These are phyloP conservation scores for Jaapia argillacea DNA, from an alignment of 768 basidiomycete species.

Conservation along the genomic window DNA sequence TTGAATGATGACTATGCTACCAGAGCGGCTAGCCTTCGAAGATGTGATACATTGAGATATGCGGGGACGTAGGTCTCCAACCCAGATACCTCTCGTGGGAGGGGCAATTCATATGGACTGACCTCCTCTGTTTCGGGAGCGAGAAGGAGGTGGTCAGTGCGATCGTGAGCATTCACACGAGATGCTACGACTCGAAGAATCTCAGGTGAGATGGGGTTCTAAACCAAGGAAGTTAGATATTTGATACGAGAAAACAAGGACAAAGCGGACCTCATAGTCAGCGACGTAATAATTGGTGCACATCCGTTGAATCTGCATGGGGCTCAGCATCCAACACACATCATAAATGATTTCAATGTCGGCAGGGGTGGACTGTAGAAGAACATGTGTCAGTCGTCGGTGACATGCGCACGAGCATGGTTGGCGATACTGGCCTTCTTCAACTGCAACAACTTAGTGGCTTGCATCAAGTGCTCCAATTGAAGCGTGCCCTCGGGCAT, in stretches of 20 bases:
- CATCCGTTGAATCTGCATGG: conserved; percentile 98
- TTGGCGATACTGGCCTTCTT: conserved; percentile 63
- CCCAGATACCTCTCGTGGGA: conserved; percentile 90
- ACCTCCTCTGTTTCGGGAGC: conserved; percentile 97
- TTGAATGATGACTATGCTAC: conserved; percentile 42
- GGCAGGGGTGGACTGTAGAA: conserved; percentile 76
- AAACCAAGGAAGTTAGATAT: conserved; percentile 6
- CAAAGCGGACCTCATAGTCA: conserved; percentile 79
- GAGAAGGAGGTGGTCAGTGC: conserved; percentile 92
- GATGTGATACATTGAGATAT: conserved; percentile 82
- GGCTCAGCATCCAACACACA: conserved; percentile 99
- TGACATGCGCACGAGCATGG: background rate
- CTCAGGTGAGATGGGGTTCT: conserved; percentile 97
- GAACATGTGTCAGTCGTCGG: conserved; percentile 9
- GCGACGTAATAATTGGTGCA: conserved; percentile 98
- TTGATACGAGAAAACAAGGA: background rate
- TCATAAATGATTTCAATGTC: conserved; percentile 99
- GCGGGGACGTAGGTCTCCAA: conserved; percentile 95
- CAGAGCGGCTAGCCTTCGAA: conserved; percentile 78
- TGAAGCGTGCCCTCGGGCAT: conserved; percentile 99
- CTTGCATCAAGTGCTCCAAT: conserved; percentile 98
- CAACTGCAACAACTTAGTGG: conserved; percentile 92
- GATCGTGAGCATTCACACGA: conserved; percentile 91
- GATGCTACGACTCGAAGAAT: conserved; percentile 95
- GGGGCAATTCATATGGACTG: conserved; percentile 86